A percentile compares a stretch with the other conserved stretches of the same genome.
phyloP scores from a whole-genome alignment of 805 yeast genomes.

The Metschnikowia anglica region DNA sequence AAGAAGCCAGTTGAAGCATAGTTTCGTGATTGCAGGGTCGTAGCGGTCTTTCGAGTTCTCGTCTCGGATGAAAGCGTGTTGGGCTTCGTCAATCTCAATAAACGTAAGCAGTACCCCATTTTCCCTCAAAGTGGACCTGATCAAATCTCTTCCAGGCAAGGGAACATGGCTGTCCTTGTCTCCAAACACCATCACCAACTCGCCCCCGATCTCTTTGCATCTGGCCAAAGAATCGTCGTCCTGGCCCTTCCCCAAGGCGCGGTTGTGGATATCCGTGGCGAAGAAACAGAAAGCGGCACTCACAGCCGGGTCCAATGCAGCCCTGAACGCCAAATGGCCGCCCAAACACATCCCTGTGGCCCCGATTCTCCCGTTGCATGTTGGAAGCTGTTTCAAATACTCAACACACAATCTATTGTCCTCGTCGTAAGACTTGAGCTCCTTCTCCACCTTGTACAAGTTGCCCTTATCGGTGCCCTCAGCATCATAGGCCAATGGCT shows the following conservation, averaged over 20 bases:
- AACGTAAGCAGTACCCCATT: conserved; percentile 64
- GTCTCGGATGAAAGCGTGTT: conserved; percentile 81
- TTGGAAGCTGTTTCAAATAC: conserved; percentile 53
- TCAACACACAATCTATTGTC: conserved; percentile 66
- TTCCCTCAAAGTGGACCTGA: conserved; percentile 58
- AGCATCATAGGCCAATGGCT: conserved; percentile 65
- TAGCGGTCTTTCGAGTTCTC: conserved; percentile 78
- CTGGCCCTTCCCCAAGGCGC: conserved; percentile 60
- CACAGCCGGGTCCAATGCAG: conserved; percentile 62
- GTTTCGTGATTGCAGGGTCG: conserved; percentile 71
- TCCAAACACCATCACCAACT: conserved; percentile 69
- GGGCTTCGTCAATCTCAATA: conserved; percentile 74
- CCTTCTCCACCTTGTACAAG: conserved; percentile 61
- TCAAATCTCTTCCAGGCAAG: conserved; percentile 70
- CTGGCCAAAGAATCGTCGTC: conserved; percentile 66
- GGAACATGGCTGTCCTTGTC: conserved; percentile 81
- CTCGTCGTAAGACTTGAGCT: conserved; percentile 71
- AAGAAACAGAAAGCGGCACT: conserved; percentile 72
- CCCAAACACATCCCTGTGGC: conserved; percentile 89
- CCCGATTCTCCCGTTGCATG: conserved; percentile 72
- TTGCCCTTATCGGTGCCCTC: conserved; percentile 79
- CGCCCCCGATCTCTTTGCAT: conserved; percentile 55
- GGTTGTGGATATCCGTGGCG: conserved; percentile 76
- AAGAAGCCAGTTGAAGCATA: conserved; percentile 63
- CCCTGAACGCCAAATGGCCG: conserved; percentile 75